Evolutionary conservation across 805 yeast species (phyloP), one percentile per base, ranked within the genome.

Genomic region (Candida saitoana): DNA sequence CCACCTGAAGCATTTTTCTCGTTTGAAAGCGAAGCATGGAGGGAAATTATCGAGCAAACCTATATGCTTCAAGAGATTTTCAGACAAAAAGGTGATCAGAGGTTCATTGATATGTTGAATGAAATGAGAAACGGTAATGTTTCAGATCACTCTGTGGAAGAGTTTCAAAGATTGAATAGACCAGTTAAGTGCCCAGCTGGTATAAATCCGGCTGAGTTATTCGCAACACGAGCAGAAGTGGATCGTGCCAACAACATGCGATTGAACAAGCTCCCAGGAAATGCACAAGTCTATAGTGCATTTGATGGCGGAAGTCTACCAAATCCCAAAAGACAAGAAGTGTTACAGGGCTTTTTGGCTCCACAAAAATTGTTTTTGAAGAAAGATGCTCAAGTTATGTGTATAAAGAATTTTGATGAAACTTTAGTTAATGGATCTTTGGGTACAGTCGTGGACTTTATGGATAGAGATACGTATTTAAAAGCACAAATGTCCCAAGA

Each of bases 381-480:
- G 53, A 73, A 73, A 42, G 84, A 84, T 35, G 87, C 91, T 0
- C 93, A 85, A 60, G 95, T 86, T 1, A 85, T 86, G 91, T 78
- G 85, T 71, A 72, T 85, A 36, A 85, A 85, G 55, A 86, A 86
- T 54, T 71, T 81, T 43, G 91, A 84, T 55, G 82, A 77, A 20
- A 72, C 79, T 0, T 65, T 86, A 37, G 93, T 85, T 8, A 86
- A 86, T 62, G 95, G 95, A 0, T 79, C 89, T 0, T 62, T 85
- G 24, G 95, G 95, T 0, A 80, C 71, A 49, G 84, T 86, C 1
- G 59, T 81, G 32, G 84, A 72, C 44, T 81, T 80, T 48, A 49
- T 68, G 50, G 72, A 69, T 48, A 56, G 63, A 36, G 67, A 67
- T 40, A 68, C 72, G 0, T 69, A 69, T 38, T 56, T 65, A 60